Conservation (phyloP, 345 rosid genomes). For the Nephelium lappaceum region DNA sequence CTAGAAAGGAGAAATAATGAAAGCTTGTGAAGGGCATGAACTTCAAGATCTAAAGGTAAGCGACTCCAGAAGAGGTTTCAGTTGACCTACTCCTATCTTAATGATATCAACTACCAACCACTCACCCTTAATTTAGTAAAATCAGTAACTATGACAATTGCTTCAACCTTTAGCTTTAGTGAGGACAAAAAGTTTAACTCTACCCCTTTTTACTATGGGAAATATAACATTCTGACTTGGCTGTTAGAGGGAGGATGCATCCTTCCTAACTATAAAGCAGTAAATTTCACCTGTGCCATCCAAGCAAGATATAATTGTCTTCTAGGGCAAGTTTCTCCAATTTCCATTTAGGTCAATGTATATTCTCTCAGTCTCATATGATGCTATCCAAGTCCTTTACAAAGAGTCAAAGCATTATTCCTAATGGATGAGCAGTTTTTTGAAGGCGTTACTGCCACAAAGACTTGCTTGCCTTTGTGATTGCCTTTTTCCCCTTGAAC, state of each 20-base stretch:
- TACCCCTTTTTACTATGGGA: neutral
- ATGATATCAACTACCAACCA: neutral
- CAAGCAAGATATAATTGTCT: neutral
- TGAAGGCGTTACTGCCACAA: neutral
- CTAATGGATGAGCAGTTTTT: neutral
- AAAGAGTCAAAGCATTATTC: neutral
- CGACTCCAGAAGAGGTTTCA: neutral
- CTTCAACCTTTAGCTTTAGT: neutral
- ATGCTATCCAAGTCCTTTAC: neutral
- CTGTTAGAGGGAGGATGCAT: neutral
- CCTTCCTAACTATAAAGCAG: neutral
- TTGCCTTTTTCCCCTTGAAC: neutral
- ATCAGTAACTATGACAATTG: neutral
- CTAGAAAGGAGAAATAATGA: no score
- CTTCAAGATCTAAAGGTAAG: no score
- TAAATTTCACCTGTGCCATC: neutral
- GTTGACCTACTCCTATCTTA: neutral
- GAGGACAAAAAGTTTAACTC: neutral
- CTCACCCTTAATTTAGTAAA: neutral
- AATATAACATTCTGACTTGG: no score
- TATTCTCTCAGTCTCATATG: neutral
- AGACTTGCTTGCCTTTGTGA: neutral
- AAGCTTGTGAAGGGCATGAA: no score
- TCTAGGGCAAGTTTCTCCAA: neutral
- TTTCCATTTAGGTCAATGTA: neutral